Base-by-base conservation (phyloP, 495 filamentous ascomycete genomes). In the Rusavskia elegans region DNA sequence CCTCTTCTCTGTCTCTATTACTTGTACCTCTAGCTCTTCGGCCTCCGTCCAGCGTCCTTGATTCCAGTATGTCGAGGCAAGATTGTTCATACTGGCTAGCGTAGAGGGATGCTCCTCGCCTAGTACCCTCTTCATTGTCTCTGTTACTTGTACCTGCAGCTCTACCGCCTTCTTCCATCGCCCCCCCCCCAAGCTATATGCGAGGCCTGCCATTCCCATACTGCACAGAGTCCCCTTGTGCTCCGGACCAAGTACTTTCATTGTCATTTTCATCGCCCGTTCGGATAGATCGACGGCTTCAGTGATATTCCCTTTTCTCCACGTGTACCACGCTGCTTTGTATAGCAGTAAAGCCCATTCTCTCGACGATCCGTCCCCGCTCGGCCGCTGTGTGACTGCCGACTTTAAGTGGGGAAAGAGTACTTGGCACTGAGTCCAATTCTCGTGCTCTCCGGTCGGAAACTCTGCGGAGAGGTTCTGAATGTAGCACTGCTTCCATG, bases 401-500 rank as follows among this genome's bases (percentile, higher is more conserved):
- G 54, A 40, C 36, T 57, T 59, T 35, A 55, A 57, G 57, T 68
- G 60, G 23, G 62, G 58, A 38, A 57, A 62, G 1, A 66, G 54
- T 37, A 25, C 45, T 56, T 53, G 59, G 50, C 61, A 71, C 21
- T 25, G 45, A 29, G 46, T 44, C 65, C 63, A 67, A 42, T 55
- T 68, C 21, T 58, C 50, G 40, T 61, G 60, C 0, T 59, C 20
- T 55, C 63, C 61, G 6, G 50, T 64, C 14, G 71, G 74, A 52
- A 76, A 67, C 25, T 51, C 63, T 8, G 29, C 35, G 42, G 49
- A 58, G 40, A 78, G 64, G 11, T 50, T 66, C 44, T 57, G 61
- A 48, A 69, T 66, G 57, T 62, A 75, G 10, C 56, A 48, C 27
- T 63, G 40, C 46, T 62, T 67, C 63, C 62, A 74, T 14, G 39